These are phyloP conservation scores for Calvatia gigantea DNA, from an alignment of 768 basidiomycete genomes.

Conservation along the genomic window DNA sequence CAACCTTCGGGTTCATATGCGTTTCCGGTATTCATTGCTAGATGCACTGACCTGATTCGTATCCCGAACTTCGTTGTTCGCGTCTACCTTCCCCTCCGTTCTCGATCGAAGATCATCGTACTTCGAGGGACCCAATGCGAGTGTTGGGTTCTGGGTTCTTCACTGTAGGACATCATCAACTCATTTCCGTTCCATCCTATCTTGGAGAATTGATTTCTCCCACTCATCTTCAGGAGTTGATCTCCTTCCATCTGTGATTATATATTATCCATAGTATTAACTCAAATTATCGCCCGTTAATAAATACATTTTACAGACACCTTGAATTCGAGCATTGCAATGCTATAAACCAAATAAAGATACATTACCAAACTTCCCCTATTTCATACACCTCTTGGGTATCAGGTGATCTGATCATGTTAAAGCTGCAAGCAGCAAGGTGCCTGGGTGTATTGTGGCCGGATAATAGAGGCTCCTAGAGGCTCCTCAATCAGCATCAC, in stretches of 20 bases:
- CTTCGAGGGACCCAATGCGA: background rate
- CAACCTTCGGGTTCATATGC: conserved; percentile 3
- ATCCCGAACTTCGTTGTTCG: conserved; percentile 2
- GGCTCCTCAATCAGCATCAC: no score
- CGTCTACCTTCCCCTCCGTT: no score
- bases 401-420: no score
- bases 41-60: conserved; percentile 8
- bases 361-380: no score
- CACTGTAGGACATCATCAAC: background rate
- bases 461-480: no score
- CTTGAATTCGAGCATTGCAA: no score
- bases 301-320: no score
- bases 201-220: conserved; percentile 8
- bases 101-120: background rate
- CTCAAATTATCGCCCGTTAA: no score
- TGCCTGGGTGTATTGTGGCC: no score
- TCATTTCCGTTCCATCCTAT: background rate
- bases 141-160: background rate
- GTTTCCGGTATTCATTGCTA: conserved; percentile 5
- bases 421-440: no score
- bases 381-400: no score
- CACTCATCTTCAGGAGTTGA: background rate
- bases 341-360: no score
- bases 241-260: background rate
- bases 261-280: background rate